phyloP scores from a whole-genome alignment of 2,329 filamentous ascomycete species.

The Colletotrichum phormii region DNA sequence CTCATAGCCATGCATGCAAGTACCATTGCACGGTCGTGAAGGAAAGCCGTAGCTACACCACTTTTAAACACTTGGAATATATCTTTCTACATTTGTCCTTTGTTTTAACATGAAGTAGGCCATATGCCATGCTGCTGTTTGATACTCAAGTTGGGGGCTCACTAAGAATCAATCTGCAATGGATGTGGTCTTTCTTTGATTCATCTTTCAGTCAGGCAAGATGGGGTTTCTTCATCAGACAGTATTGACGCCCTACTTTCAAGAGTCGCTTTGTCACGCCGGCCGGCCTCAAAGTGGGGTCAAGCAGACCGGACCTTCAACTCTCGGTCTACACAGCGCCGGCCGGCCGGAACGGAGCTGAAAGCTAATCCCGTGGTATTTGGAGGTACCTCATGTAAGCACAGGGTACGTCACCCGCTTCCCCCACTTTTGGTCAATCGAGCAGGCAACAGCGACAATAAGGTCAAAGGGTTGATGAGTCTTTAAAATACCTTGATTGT shows the following conservation, averaged over 20 bases:
- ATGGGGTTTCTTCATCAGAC: neutral
- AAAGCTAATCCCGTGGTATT: neutral
- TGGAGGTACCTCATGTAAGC: neutral
- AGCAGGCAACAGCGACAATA: neutral
- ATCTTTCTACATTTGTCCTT: too few relatives aligned
- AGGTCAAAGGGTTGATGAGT: neutral
- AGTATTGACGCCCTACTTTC: neutral
- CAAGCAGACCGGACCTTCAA: neutral
- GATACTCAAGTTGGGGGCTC: too few relatives aligned
- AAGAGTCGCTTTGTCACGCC: neutral
- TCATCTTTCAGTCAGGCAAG: too few relatives aligned
- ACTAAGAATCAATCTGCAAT: too few relatives aligned
- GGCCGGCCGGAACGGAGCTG: neutral
- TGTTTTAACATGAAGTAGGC: too few relatives aligned
- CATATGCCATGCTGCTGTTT: too few relatives aligned
- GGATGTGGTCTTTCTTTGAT: too few relatives aligned
- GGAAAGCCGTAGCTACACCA: too few relatives aligned
- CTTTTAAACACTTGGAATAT: too few relatives aligned
- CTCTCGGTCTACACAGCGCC: neutral
- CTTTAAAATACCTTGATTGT: neutral
- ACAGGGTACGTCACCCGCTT: neutral
- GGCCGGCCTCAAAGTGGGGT: neutral
- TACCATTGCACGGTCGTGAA: rapidly evolving
- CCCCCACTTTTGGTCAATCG: neutral
- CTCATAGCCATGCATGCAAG: too few relatives aligned